These are phyloP conservation scores for Botrytis hyacinthi DNA, from an alignment of 2,329 filamentous ascomycete genomes.

Conservation along the genomic window DNA sequence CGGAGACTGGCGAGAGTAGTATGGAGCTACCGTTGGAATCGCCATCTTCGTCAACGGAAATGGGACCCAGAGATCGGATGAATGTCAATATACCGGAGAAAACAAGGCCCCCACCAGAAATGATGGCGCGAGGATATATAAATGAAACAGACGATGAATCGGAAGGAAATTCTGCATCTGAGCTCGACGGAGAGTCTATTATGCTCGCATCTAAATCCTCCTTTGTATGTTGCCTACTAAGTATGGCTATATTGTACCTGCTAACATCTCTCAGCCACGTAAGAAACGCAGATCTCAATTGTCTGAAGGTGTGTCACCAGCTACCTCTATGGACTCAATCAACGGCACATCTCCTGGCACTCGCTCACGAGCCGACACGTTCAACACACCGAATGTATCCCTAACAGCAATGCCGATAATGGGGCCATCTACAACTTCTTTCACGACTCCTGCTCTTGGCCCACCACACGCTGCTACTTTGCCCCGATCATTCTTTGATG, in stretches of 20 bases:
- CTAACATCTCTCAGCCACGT: conserved; percentile 48
- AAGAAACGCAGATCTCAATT: conserved; percentile 59
- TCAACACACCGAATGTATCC: conserved; percentile 51
- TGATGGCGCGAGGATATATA: conserved; percentile 80
- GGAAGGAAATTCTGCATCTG: conserved; percentile 76
- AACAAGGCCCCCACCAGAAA: conserved; percentile 82
- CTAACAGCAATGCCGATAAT: conserved; percentile 40
- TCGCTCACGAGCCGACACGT: conserved; percentile 57
- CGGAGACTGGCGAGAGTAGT: conserved; percentile 89
- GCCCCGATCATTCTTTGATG: conserved; percentile 85
- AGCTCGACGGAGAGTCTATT: conserved; percentile 74
- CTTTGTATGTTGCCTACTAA: conserved; percentile 52
- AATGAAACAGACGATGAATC: conserved; percentile 91
- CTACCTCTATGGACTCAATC: conserved; percentile 88
- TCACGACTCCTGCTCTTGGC: conserved; percentile 48
- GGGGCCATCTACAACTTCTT: conserved; percentile 49
- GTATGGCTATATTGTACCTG: conserved; percentile 20
- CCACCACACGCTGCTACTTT: conserved; percentile 50
- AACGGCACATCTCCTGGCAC: conserved; percentile 63
- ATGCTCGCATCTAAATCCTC: conserved; percentile 68
- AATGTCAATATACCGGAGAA: conserved; percentile 87
- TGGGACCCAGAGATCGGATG: conserved; percentile 81
- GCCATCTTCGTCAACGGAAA: conserved; percentile 75
- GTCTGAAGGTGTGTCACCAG: conserved; percentile 73
- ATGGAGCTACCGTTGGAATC: conserved; percentile 94